Evolutionary conservation across 2,329 filamentous ascomycete species (phyloP).

Genomic region (Pseudocercospora macadamiae): DNA sequence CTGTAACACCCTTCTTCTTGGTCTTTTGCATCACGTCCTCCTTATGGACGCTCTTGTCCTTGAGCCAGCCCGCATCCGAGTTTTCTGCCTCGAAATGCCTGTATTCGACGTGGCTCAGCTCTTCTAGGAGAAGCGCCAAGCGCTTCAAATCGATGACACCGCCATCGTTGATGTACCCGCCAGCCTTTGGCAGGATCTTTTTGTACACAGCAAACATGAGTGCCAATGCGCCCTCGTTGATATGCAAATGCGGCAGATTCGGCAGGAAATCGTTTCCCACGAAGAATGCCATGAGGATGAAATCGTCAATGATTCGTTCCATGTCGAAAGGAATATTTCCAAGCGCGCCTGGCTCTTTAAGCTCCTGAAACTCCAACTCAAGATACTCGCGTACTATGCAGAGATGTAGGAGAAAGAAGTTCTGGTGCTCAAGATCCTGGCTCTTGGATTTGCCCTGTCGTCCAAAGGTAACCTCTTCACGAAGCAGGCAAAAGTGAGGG

Average conservation of each 20-base stretch:
- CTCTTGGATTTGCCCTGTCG: conserved; percentile 84
- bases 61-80: conserved; percentile 88
- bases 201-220: conserved; percentile 99
- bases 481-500: conserved; percentile 93
- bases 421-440: conserved; percentile 97
- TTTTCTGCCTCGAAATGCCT: conserved; percentile 92
- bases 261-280: conserved; percentile 99
- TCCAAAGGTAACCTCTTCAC: conserved; percentile 97
- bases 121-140: conserved; percentile 75
- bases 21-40: conserved; percentile 66
- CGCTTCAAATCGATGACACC: conserved; percentile 88
- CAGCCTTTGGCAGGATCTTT: conserved; percentile 78
- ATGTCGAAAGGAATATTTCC: conserved; percentile 79
- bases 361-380: conserved; percentile 93
- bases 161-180: conserved; percentile 94
- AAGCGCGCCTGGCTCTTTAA: conserved; percentile 73
- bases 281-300: conserved; percentile 99
- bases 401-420: conserved; percentile 95
- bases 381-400: conserved; percentile 97
- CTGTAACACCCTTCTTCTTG: conserved; percentile 64
- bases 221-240: conserved; percentile 95
- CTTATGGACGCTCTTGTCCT: conserved; percentile 76
- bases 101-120: conserved; percentile 85
- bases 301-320: conserved; percentile 97
- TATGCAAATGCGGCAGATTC: conserved; percentile 92